A percentile compares a stretch with the other conserved stretches of the same genome.
Conservation (phyloP, 768 basidiomycete species). For the Megacollybia marginata region DNA sequence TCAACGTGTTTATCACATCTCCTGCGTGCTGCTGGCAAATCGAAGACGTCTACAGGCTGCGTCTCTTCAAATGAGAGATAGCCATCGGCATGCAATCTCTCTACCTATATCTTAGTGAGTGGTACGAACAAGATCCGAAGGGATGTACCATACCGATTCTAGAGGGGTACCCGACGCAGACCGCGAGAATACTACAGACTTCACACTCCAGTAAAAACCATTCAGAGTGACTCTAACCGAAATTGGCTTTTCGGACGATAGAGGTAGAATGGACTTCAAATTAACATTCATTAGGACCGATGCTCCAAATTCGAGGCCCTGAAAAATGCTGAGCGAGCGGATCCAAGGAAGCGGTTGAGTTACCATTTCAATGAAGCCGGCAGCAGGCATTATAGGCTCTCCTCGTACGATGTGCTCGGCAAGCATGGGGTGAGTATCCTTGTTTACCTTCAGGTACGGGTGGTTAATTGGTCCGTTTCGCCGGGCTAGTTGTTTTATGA, state of each 20-base stretch:
- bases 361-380: constrained; percentile 30
- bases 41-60: too few species aligned
- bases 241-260: constrained; percentile 13
- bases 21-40: too few species aligned
- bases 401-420: constrained; percentile 34
- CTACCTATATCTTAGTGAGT: not conserved
- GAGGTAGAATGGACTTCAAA: constrained; percentile 13
- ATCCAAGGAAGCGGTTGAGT: not conserved
- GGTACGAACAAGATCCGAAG: not conserved
- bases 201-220: constrained; percentile 19
- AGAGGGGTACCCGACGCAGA: constrained; percentile 2
- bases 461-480: constrained; percentile 8
- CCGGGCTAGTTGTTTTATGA: constrained; percentile 9
- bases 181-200: not conserved
- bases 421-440: constrained; percentile 24
- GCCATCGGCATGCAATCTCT: not conserved
- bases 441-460: constrained; percentile 2
- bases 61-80: too few species aligned
- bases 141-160: not conserved
- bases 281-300: constrained; percentile 13
- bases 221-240: constrained; percentile 9
- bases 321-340: not conserved
- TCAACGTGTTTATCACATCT: constrained; percentile 1
- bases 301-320: constrained; percentile 8
- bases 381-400: constrained; percentile 33